Base-by-base conservation (phyloP, 2,329 filamentous ascomycete genomes). In the Neonectria magnoliae region DNA sequence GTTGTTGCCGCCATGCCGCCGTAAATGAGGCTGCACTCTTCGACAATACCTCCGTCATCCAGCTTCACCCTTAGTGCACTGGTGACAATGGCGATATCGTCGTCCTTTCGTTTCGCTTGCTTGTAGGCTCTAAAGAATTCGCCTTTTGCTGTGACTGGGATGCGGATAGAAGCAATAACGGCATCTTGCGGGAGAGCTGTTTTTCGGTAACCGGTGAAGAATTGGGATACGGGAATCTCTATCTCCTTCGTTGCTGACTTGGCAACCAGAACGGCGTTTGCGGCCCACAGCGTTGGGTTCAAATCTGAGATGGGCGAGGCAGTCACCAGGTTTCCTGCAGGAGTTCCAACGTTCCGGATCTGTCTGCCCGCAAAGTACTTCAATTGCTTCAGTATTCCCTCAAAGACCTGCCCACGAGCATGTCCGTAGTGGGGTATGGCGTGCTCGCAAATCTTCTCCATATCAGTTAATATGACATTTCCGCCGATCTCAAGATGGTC, bases 21-120 rank as follows among this genome's bases (percentile, higher is more conserved):
- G 71, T 97, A 98, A 3, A 97, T 92, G 22, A 99, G 84, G 72
- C 91, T 93, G 64, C 88, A 90, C 68, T 90, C 90, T 65, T 90
- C 85, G 6, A 98, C 93, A 2, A 88, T 77, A 45, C 95, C 88
- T 1, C 85, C 84, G 2, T 91, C 86, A 42, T 90, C 87, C 3
- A 98, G 80, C 5, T 87, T 88, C 5, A 98, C 85, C 38, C 93
- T 88, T 62, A 98, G 80, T 1, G 95, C 94, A 29, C 92, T 90
- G 53, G 97, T 98, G 25, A 98, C 96, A 72, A 99, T 98, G 2
- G 96, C 96, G 76, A 99, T 98, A 76, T 99, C 96, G 73, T 99
- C 96, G 73, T 99, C 96, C 76, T 98, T 98, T 70, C 96, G 85
- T 83, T 99, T 99, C 1, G 96, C 90, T 78, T 98, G 95, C 80